Conservation (phyloP, 805 yeast genomes). For the Starmerella potacharoeniae region DNA sequence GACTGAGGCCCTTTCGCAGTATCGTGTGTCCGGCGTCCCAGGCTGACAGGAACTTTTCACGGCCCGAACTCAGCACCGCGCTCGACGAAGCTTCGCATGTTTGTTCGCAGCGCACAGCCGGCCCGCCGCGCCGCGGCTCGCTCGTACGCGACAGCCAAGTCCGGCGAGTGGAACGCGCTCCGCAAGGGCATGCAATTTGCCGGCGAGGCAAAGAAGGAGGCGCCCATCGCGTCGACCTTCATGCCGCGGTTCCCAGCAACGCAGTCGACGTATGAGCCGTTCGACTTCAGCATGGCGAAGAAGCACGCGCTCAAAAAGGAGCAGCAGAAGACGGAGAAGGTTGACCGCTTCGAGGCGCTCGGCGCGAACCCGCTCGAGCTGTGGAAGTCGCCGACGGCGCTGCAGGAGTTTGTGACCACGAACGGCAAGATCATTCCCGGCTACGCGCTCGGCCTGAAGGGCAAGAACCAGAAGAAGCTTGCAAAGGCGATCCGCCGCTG, state of each 20-base stretch:
- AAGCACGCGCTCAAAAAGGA: slow-evolving; percentile 37
- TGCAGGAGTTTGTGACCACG: slow-evolving; percentile 53
- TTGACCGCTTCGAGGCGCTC: slow-evolving; percentile 20
- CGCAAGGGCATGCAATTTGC: slow-evolving; percentile 2
- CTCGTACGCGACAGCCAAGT: not conserved
- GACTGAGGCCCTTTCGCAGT: not conserved
- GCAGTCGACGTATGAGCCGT: slow-evolving; percentile 62
- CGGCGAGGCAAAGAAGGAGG: slow-evolving; percentile 1
- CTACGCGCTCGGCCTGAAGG: slow-evolving; percentile 54
- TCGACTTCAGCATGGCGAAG: slow-evolving; percentile 57
- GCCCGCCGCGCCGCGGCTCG: not conserved
- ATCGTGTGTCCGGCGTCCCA: not conserved
- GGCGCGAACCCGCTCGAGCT: slow-evolving; percentile 50
- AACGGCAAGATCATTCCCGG: slow-evolving; percentile 72
- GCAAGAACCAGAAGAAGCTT: slow-evolving; percentile 56
- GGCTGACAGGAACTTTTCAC: not conserved
- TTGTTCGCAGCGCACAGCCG: not conserved
- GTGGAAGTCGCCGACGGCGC: slow-evolving; percentile 58
- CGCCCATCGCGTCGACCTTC: slow-evolving; percentile 9
- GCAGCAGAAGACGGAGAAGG: slow-evolving; percentile 4
- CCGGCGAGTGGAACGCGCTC: slow-evolving; percentile 2
- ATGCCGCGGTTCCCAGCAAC: slow-evolving; percentile 32
- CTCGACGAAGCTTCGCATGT: too few relatives aligned
- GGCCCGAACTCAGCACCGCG: too few relatives aligned
- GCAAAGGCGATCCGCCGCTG: slow-evolving; percentile 72